Evolutionary conservation across 371 early-diverging fungal species (phyloP), one percentile per base, ranked within the genome.

Genomic region (Blakeslea trispora): DNA sequence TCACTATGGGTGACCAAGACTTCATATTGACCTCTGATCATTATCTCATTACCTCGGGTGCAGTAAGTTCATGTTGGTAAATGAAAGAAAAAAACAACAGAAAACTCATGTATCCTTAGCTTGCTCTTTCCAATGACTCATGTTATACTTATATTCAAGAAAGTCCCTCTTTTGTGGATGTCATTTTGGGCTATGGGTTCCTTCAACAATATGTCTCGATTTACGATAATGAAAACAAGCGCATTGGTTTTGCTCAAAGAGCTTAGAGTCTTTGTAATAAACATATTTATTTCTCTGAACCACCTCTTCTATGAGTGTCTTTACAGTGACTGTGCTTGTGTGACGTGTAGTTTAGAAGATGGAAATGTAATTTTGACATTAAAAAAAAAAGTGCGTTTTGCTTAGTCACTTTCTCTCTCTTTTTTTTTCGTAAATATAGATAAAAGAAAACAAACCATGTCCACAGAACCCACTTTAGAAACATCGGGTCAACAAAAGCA

Each of bases 111-210:
- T 31, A 5, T 31, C 13, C 50, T 8, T 45, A 62, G 66, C 53
- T 64, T 43, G 34, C 59, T 14, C 49, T 41, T 37, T 51, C 59
- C 0, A 14, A 28, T 23, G 58, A 54, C 11, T 58, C 45, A 11
- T 77, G 78, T 46, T 65, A 68, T 44, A 77, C 78, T 0, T 77
- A 77, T 50, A 39, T 77, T 11, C 57, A 64, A 48, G 71, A 72
- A 39, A 50, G 71, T 5, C 75, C 78, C n/a, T 42, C 62, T 1
- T 70, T 61, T 52, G 61, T 71, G 3, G 71, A 66, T 43, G 68
- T 58, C 22, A 74, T 77, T 34, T 66, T 77, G 7, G 78, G 78
- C 5, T 77, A 77, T 52, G 75, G 75, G 0, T 77, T 77, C 45
- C 52, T 77, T 14, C 78, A 77, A 32, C 68, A 68, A n/a, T 72